Conservation (phyloP, 106 monocot genomes). For the Dactylorhiza incarnata region DNA sequence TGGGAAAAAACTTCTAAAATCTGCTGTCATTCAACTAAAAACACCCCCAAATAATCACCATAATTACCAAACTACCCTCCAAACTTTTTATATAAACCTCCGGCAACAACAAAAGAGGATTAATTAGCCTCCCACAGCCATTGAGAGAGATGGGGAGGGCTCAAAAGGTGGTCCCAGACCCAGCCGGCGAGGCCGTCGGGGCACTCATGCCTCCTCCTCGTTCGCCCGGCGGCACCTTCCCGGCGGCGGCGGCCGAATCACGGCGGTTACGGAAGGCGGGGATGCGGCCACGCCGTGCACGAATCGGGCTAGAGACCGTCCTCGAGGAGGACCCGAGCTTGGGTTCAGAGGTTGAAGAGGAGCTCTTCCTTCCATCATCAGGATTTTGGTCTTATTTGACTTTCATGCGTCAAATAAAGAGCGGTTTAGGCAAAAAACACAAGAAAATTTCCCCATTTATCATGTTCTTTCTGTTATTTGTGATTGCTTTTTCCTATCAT, state of each 20-base stretch:
- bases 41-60: neutral
- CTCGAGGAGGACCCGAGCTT: neutral
- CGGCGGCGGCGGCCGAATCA: neutral
- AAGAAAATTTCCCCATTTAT: neutral
- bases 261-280: neutral
- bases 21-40: neutral
- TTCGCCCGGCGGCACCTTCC: neutral
- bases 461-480: neutral
- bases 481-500: neutral
- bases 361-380: neutral
- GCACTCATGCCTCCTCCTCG: neutral
- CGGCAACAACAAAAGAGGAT: neutral
- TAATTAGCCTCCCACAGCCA: neutral
- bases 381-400: neutral
- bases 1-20: neutral
- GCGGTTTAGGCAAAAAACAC: neutral
- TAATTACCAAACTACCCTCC: neutral
- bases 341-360: neutral
- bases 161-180: neutral
- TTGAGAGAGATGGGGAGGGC: neutral
- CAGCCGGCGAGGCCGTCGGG: neutral
- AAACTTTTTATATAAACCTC: constrained; percentile 1
- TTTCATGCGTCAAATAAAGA: neutral
- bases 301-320: neutral
- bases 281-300: too few relatives aligned